Evolutionary conservation across 768 basidiomycete species (phyloP).

Genomic region (Leccinum variicolor): DNA sequence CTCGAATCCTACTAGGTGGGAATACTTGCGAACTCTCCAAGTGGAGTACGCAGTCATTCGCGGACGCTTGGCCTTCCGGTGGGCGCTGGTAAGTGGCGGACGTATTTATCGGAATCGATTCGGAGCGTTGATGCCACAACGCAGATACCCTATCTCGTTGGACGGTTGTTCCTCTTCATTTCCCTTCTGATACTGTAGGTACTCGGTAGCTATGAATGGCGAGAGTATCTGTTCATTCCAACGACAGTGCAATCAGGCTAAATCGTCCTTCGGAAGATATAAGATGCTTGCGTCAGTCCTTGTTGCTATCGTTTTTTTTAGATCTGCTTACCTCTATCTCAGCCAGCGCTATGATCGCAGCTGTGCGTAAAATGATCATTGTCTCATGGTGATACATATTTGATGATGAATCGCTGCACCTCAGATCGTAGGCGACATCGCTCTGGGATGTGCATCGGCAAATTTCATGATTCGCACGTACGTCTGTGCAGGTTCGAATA

Average conservation of each 20-base stretch:
- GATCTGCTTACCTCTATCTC: neutral
- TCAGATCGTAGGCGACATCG: conserved; percentile 15
- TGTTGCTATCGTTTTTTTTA: neutral
- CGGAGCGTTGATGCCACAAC: neutral
- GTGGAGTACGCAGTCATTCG: conserved; percentile 26
- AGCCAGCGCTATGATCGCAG: conserved; percentile 6
- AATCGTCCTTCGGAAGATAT: neutral
- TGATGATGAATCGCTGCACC: neutral
- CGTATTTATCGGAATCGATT: neutral
- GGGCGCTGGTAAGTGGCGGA: conserved; percentile 23
- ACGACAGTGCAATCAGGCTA: conserved; percentile 6
- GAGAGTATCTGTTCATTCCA: neutral
- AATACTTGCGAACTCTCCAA: conserved; percentile 18
- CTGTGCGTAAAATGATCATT: conserved; percentile 10
- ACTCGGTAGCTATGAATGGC: neutral
- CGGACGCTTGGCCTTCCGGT: conserved; percentile 22
- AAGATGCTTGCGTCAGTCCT: conserved; percentile 20
- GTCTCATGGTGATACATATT: neutral
- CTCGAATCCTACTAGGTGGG: conserved; percentile 18
- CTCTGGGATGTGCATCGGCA: conserved; percentile 16
- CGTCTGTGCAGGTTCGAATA: neutral
- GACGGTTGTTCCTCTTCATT: conserved; percentile 15
- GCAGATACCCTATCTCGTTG: conserved; percentile 26
- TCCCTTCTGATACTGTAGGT: conserved; percentile 19
- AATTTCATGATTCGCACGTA: conserved; percentile 32